Evolutionary conservation across 768 basidiomycete genomes (phyloP).

Genomic region (Solioccasus polychromus): DNA sequence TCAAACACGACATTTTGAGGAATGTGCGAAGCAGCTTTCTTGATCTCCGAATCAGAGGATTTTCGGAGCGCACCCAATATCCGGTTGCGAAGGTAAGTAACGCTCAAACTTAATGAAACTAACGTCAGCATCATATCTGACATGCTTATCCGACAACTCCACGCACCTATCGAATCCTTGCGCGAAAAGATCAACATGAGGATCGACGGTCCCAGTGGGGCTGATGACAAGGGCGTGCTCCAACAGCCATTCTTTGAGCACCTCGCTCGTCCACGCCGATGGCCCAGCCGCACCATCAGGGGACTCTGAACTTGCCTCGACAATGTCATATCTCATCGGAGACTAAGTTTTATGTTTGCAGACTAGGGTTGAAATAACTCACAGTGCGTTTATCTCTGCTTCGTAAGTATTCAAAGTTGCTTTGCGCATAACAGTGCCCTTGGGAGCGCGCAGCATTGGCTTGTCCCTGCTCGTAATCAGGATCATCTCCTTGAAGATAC

Average conservation of each 20-base stretch:
- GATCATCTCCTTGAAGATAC: slow-evolving; percentile 52
- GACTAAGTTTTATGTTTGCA: background rate
- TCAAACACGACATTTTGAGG: slow-evolving; percentile 30
- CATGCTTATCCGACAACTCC: background rate
- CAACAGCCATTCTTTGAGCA: slow-evolving; percentile 2
- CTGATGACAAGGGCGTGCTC: slow-evolving; percentile 1
- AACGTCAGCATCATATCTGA: too few relatives aligned
- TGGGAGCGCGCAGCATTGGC: slow-evolving; percentile 38
- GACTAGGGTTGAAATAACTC: background rate
- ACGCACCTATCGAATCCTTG: slow-evolving; percentile 35
- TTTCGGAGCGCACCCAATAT: slow-evolving; percentile 20
- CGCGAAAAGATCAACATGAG: slow-evolving; percentile 17
- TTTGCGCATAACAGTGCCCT: slow-evolving; percentile 22
- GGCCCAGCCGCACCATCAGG: background rate
- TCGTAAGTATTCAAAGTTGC: slow-evolving; percentile 15
- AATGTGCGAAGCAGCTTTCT: slow-evolving; percentile 20
- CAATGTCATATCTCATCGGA: slow-evolving; percentile 30
- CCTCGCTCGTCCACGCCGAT: slow-evolving; percentile 1
- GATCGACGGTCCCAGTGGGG: background rate
- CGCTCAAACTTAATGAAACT: background rate
- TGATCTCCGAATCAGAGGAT: slow-evolving; percentile 22
- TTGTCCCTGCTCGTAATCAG: slow-evolving; percentile 36
- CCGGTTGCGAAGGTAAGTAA: slow-evolving; percentile 19
- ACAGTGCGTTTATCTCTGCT: slow-evolving; percentile 21
- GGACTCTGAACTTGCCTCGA: slow-evolving; percentile 25